These are phyloP conservation scores for Colletotrichum truncatum DNA, from an alignment of 2,329 filamentous ascomycete genomes.

Conservation along the genomic window DNA sequence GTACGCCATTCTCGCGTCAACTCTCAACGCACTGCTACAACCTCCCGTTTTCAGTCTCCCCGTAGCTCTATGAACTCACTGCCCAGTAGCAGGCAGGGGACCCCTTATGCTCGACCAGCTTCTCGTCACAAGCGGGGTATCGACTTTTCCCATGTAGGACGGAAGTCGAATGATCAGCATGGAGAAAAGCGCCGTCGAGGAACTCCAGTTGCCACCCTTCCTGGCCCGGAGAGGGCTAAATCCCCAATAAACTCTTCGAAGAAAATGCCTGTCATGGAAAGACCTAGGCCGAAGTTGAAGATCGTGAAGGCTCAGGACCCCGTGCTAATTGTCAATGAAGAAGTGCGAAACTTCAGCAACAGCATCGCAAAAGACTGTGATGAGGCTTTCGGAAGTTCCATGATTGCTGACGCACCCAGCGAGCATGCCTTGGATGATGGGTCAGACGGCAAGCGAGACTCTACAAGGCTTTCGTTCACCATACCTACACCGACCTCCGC, in stretches of 20 bases:
- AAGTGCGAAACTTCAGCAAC: slow-evolving; percentile 83
- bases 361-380: slow-evolving; percentile 88
- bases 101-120: slow-evolving; percentile 50
- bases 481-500: slow-evolving; percentile 44
- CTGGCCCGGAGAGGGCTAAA: background rate
- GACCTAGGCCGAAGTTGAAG: slow-evolving; percentile 35
- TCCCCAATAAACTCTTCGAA: slow-evolving; percentile 10
- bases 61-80: slow-evolving; percentile 59
- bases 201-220: background rate
- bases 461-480: slow-evolving; percentile 53
- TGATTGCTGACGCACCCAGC: slow-evolving; percentile 50
- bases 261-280: slow-evolving; percentile 25
- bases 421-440: slow-evolving; percentile 39
- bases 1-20: slow-evolving; percentile 34
- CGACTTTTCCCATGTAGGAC: slow-evolving; percentile 62
- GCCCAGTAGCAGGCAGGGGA: slow-evolving; percentile 54
- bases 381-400: slow-evolving; percentile 83
- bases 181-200: slow-evolving; percentile 20
- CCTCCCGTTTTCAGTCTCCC: slow-evolving; percentile 43
- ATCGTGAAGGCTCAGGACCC: slow-evolving; percentile 30
- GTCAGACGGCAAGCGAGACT: slow-evolving; percentile 42
- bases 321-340: slow-evolving; percentile 66
- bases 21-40: slow-evolving; percentile 42
- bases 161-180: slow-evolving; percentile 36
- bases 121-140: slow-evolving; percentile 61